Evolutionary conservation across 768 basidiomycete genomes (phyloP), one percentile per base, ranked within the genome.

Genomic region (Gymnopilus dilepis): DNA sequence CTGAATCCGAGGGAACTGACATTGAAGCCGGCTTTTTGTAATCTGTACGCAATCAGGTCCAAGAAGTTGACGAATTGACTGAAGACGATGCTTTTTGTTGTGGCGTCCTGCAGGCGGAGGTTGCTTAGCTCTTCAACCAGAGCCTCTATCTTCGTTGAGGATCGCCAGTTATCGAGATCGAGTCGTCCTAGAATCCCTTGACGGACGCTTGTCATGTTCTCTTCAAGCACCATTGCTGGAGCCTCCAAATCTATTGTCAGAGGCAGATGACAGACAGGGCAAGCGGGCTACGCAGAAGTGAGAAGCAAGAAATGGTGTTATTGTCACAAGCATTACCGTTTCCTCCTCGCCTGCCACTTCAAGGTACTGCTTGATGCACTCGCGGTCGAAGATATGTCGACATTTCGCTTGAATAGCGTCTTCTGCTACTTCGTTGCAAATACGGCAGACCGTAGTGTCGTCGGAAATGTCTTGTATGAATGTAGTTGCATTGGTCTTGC

Each of bases 361-460:
- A 50, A 99, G 81, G 72, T 98, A 98, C 73, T 96, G 94, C 69
- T 86, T 88, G 74, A 99, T 96, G 69, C 97, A 99, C 71, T 95
- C 93, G 58, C 97, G 86, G 72, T 98, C 95, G 69, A 97, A 99
- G 63, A 97, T 89, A 71, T 99, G 97, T 40, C 85, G 86, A 71
- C 97, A 99, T 67, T 88, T 92, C 24, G 95, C 89, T 70, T 94
- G 88, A 64, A 99, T 98, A 3, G 97, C 95, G 69, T 99, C 97
- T 76, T 99, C 97, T 0, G 94, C 97, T 40, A 97, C 82, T 67
- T 99, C 97, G 68, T 95, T 94, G 76, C 97, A 99, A n/a, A 99
- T 77, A 57, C 97, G 84, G 71, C 97, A 99, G 7, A 98, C 85
- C 0, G 92, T 90, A 2, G 89, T 89, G 72, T 97, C 94, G 11